These are phyloP conservation scores for Rhizoclosmatium globosum DNA, from an alignment of 192 early-diverging fungal species.

Conservation along the genomic window DNA sequence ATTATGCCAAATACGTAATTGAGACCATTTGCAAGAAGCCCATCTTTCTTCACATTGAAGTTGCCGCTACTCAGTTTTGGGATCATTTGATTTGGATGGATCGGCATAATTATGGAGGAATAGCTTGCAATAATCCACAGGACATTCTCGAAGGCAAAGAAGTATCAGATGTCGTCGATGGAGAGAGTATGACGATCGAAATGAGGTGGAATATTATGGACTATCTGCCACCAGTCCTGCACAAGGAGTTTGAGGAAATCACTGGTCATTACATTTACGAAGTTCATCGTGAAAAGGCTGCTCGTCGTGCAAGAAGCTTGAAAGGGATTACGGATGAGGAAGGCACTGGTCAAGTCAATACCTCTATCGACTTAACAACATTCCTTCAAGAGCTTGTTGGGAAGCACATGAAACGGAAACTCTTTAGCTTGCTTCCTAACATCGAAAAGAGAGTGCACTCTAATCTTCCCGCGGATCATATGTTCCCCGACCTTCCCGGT, in stretches of 20 bases:
- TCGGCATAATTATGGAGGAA: conserved; percentile 82
- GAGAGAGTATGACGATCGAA: conserved; percentile 42
- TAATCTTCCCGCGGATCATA: conserved; percentile 43
- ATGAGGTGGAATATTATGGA: conserved; percentile 94
- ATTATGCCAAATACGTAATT: conserved; percentile 77
- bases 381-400: conserved; percentile 43
- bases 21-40: conserved; percentile 75
- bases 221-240: conserved; percentile 80
- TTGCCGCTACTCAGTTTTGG: conserved; percentile 80
- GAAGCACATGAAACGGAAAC: conserved; percentile 59
- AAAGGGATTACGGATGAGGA: conserved; percentile 9
- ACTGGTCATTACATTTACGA: conserved; percentile 56
- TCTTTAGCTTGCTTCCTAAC: conserved; percentile 69
- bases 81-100: conserved; percentile 93
- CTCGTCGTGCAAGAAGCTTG: not conserved
- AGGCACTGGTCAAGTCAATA: not conserved
- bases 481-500: conserved; percentile 78
- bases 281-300: conserved; percentile 61
- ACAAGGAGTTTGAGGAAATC: conserved; percentile 73
- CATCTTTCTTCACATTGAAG: conserved; percentile 76
- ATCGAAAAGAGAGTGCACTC: conserved; percentile 51
- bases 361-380: conserved; percentile 23
- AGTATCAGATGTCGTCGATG: conserved; percentile 22
- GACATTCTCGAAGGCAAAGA: conserved; percentile 7
- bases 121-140: conserved; percentile 45